Evolutionary conservation across 2,329 filamentous ascomycete genomes (phyloP).

Genomic region (Botryotinia narcissicola): DNA sequence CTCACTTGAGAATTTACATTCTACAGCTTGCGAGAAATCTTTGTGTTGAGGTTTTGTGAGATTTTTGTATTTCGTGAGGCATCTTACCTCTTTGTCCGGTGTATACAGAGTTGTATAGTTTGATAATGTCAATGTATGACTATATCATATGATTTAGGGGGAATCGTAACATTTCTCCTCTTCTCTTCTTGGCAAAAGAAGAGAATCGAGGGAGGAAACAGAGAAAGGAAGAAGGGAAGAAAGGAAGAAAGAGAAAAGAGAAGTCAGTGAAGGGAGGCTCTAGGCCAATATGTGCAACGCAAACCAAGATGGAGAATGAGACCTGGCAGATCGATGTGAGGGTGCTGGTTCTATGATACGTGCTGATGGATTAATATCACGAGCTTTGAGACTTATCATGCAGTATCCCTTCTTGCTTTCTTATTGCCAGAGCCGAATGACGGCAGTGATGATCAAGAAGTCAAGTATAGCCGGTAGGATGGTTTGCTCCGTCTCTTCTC

Average conservation of each 20-base stretch:
- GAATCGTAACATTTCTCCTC: background rate
- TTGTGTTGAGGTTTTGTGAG: background rate
- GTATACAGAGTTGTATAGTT: background rate
- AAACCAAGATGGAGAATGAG: background rate
- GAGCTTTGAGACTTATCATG: background rate
- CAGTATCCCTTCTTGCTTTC: background rate
- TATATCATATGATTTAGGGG: background rate
- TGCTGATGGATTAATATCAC: background rate
- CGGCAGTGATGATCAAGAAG: background rate
- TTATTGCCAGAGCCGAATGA: background rate
- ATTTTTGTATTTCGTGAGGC: background rate
- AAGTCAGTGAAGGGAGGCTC: background rate
- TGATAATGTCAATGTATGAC: background rate
- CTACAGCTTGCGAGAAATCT: background rate
- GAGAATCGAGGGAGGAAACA: too few species aligned
- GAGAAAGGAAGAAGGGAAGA: too few species aligned
- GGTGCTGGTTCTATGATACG: background rate
- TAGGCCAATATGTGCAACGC: background rate
- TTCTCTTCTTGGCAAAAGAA: background rate
- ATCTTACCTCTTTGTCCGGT: background rate
- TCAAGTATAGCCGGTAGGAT: background rate
- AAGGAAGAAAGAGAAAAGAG: background rate
- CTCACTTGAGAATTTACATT: conserved; percentile 5
- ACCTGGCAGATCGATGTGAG: background rate
- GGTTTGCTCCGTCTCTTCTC: background rate